phyloP scores from a whole-genome alignment of 805 yeast species.

The Jamesozyma piceae region DNA sequence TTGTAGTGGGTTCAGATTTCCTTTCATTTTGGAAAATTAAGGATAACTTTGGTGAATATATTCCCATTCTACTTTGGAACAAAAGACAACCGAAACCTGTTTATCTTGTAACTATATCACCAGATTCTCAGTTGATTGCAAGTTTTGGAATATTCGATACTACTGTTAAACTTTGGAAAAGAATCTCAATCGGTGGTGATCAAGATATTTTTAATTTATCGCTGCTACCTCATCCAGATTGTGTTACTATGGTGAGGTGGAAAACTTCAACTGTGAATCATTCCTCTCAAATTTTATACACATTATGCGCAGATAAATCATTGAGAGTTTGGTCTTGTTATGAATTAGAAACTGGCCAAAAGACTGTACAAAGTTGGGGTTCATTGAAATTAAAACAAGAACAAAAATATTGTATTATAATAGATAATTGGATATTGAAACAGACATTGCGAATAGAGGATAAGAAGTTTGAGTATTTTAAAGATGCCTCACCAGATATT shows the following conservation, averaged over 20 bases:
- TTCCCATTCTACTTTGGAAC: slow-evolving; percentile 30
- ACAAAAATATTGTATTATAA: slow-evolving; percentile 30
- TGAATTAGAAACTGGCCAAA: slow-evolving; percentile 47
- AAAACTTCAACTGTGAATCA: slow-evolving; percentile 31
- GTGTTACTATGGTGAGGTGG: slow-evolving; percentile 54
- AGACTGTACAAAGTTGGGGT: slow-evolving; percentile 49
- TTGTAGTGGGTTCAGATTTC: slow-evolving; percentile 50
- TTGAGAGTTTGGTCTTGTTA: slow-evolving; percentile 64
- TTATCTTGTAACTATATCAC: slow-evolving; percentile 47
- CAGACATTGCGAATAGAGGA: slow-evolving; percentile 13
- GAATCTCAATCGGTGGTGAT: slow-evolving; percentile 58
- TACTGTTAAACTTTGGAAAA: slow-evolving; percentile 68
- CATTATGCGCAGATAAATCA: slow-evolving; percentile 49
- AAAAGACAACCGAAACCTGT: slow-evolving; percentile 54
- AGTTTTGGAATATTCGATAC: slow-evolving; percentile 54
- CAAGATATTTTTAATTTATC: slow-evolving; percentile 58
- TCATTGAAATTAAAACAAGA: slow-evolving; percentile 27
- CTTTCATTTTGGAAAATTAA: slow-evolving; percentile 45
- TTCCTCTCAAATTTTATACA: slow-evolving; percentile 46
- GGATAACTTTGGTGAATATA: slow-evolving; percentile 37
- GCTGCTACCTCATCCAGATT: slow-evolving; percentile 55
- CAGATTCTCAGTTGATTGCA: slow-evolving; percentile 60
- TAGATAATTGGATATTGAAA: slow-evolving; percentile 34
- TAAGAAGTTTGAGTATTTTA: slow-evolving; percentile 15
- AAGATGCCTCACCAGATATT: slow-evolving; percentile 34